Evolutionary conservation across 192 early-diverging fungal species (phyloP).

Genomic region (Rhizoclosmatium sp.): DNA sequence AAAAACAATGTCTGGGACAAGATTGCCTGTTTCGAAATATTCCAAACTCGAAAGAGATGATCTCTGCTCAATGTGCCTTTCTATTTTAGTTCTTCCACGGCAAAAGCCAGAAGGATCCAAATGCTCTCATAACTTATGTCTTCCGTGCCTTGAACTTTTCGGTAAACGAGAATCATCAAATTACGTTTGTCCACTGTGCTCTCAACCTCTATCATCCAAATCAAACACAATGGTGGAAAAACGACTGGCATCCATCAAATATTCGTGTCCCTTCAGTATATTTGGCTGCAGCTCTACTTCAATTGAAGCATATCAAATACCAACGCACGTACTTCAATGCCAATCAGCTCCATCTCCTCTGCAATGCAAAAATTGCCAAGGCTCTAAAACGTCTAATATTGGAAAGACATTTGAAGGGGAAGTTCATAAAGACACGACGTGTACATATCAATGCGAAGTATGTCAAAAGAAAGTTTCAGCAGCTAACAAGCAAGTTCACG

Average conservation of each 20-base stretch:
- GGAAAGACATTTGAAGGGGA: slow-evolving; percentile 25
- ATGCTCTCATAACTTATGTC: slow-evolving; percentile 49
- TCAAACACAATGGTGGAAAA: neutral
- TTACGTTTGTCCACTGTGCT: neutral
- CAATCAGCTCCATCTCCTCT: slow-evolving; percentile 3
- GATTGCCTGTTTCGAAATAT: neutral
- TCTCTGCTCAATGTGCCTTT: slow-evolving; percentile 17
- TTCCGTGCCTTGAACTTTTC: slow-evolving; percentile 44
- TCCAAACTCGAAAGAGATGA: neutral
- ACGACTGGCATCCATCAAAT: neutral
- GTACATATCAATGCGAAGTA: slow-evolving; percentile 31
- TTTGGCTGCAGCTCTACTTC: neutral
- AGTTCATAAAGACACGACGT: slow-evolving; percentile 9
- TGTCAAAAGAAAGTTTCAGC: slow-evolving; percentile 41
- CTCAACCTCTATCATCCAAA: neutral
- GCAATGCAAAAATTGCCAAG: slow-evolving; percentile 1
- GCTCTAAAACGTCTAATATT: neutral
- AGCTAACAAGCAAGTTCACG: slow-evolving; percentile 25
- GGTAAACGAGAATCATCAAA: neutral
- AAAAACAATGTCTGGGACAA: slow-evolving; percentile 27
- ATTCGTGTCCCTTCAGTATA: neutral
- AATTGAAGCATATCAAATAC: slow-evolving; percentile 11
- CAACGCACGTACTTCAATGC: slow-evolving; percentile 12
- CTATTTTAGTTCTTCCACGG: slow-evolving; percentile 12
- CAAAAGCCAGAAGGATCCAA: neutral